Evolutionary conservation across 148 eudicot genomes (phyloP).

Genomic region (Cornus controversa): DNA sequence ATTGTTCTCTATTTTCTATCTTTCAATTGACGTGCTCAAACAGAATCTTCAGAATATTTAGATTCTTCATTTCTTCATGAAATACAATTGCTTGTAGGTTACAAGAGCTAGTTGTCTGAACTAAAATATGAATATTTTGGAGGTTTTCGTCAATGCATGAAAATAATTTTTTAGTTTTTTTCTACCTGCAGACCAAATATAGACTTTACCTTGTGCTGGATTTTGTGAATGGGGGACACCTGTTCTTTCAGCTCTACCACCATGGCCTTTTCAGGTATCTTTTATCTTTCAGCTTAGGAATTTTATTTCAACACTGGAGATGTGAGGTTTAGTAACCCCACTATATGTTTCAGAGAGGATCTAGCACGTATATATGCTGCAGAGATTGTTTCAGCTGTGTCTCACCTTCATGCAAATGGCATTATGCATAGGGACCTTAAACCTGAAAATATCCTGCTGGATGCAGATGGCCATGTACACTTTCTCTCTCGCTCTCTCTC

Average conservation of each 20-base stretch:
- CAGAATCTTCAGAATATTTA: not conserved
- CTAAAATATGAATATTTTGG: not conserved
- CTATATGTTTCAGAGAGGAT: constrained; percentile 71
- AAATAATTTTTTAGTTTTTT: not conserved
- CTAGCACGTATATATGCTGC: constrained; percentile 87
- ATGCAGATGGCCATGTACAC: constrained; percentile 89
- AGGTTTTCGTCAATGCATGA: not conserved
- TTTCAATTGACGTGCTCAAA: not conserved
- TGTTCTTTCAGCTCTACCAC: constrained; percentile 79
- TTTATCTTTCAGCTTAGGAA: not conserved
- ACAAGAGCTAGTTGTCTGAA: not conserved
- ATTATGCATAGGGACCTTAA: constrained; percentile 97
- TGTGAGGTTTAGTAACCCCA: constrained; percentile 5
- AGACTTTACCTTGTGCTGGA: constrained; percentile 85
- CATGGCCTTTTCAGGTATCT: constrained; percentile 77
- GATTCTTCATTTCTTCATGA: not conserved
- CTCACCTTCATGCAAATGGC: constrained; percentile 88
- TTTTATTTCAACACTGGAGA: not conserved
- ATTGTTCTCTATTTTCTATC: not conserved
- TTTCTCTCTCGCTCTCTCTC: constrained; percentile 19
- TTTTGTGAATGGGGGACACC: constrained; percentile 89
- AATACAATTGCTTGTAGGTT: not conserved
- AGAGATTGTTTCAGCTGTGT: constrained; percentile 92
- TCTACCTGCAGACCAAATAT: constrained; percentile 74
- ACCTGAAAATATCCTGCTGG: constrained; percentile 91